These are phyloP conservation scores for Russula ochroleuca DNA, from an alignment of 768 basidiomycete species.

Conservation along the genomic window DNA sequence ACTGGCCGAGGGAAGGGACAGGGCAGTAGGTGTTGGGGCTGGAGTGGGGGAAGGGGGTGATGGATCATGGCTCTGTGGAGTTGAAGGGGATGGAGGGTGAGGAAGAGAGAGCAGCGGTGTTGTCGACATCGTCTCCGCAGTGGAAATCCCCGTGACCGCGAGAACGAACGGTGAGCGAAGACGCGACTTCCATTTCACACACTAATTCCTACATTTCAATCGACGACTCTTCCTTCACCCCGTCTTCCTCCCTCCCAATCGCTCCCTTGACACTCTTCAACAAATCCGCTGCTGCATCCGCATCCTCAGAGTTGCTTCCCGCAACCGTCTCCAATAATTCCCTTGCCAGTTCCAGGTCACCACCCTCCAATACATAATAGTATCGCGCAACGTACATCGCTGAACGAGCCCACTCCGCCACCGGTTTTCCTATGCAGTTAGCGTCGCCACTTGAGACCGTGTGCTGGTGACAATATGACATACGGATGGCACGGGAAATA, in stretches of 20 bases:
- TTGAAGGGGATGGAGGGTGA: slow-evolving; percentile 16
- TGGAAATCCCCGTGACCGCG: slow-evolving; percentile 31
- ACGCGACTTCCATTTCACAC: slow-evolving; percentile 4
- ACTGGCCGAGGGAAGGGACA: slow-evolving; percentile 15
- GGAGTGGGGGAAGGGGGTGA: not conserved
- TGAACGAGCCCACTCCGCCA: slow-evolving; percentile 81
- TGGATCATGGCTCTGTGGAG: slow-evolving; percentile 3
- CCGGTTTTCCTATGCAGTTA: slow-evolving; percentile 50
- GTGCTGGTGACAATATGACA: slow-evolving; percentile 29
- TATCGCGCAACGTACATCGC: slow-evolving; percentile 79
- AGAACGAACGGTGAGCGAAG: slow-evolving; percentile 30
- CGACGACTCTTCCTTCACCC: slow-evolving; percentile 10
- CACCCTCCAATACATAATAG: slow-evolving; percentile 57
- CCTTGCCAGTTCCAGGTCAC: slow-evolving; percentile 65
- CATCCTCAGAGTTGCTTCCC: slow-evolving; percentile 26
- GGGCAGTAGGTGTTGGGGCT: not conserved
- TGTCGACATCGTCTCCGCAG: slow-evolving; percentile 28
- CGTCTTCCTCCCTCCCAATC: slow-evolving; percentile 20
- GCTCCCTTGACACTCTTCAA: slow-evolving; percentile 26
- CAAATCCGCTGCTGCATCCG: slow-evolving; percentile 25
- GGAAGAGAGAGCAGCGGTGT: slow-evolving; percentile 22
- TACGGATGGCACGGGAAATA: slow-evolving; percentile 60
- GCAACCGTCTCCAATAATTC: slow-evolving; percentile 64
- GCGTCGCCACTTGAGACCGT: slow-evolving; percentile 18
- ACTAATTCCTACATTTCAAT: slow-evolving; percentile 16